Evolutionary conservation across 768 basidiomycete species (phyloP).

Genomic region (Psilocybe cubensis): DNA sequence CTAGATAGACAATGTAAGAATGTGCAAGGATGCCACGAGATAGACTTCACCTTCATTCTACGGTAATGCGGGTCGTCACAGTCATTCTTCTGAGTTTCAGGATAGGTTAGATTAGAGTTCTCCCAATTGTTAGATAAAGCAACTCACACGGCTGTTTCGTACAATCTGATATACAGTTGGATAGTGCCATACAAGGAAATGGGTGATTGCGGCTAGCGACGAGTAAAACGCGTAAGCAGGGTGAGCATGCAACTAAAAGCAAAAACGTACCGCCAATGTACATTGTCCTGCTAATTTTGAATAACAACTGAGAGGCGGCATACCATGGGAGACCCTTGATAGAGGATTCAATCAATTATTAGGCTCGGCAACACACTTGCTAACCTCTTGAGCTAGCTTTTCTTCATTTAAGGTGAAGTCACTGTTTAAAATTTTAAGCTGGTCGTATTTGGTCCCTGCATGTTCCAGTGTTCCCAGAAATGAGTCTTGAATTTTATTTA

Average conservation of each 20-base stretch:
- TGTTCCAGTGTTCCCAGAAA: too few relatives aligned
- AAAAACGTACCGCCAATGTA: conserved; percentile 36
- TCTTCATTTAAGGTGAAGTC: conserved; percentile 51
- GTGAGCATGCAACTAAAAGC: not conserved
- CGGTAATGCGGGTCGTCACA: conserved; percentile 40
- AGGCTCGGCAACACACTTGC: not conserved
- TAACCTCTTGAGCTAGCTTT: conserved; percentile 40
- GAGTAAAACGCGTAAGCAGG: not conserved
- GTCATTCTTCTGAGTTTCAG: conserved; percentile 28
- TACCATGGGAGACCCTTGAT: conserved; percentile 43
- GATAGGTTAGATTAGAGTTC: conserved; percentile 21
- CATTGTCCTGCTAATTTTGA: conserved; percentile 38
- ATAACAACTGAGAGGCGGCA: conserved; percentile 46
- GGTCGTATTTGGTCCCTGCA: conserved; percentile 51
- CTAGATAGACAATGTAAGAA: conserved; percentile 8
- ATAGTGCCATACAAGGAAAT: conserved; percentile 52
- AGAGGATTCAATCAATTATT: not conserved
- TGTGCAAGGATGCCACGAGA: not conserved
- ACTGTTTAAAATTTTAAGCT: conserved; percentile 49
- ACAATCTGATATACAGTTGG: conserved; percentile 41
- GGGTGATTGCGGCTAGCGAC: conserved; percentile 42
- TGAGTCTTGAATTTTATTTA: not conserved
- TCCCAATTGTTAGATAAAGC: conserved; percentile 5
- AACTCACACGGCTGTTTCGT: conserved; percentile 26
- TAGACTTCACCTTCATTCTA: conserved; percentile 35